Evolutionary conservation across 495 filamentous ascomycete species (phyloP), one percentile per base, ranked within the genome.

Genomic region (Annulohypoxylon stygium): DNA sequence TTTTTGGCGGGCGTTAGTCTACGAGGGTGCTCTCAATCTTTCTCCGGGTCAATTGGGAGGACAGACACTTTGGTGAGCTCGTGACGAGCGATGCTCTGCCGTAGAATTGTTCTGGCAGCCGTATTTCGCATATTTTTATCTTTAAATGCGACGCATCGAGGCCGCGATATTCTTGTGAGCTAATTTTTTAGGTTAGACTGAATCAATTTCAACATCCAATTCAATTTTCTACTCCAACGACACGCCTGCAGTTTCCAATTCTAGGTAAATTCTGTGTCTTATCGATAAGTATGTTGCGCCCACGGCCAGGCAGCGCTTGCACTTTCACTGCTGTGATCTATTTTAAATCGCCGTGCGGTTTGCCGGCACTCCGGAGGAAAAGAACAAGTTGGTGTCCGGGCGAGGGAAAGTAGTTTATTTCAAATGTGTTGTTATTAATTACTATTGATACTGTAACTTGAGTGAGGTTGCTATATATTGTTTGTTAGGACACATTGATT

Each of bases 21-120:
- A n/a, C 18, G 20, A 23, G 0, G 11, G 25, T 2, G 9, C 12
- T 45, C 18, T 50, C 12, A 5, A 5, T 14, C 34, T 12, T 50
- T 20, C 53, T 20, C 36, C 11, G 26, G 62, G 51, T 55, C 65
- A 72, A 76, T 78, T 76, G 74, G 55, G 23, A 25, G 58, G 43
- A 67, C 70, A 10, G 36, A 76, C 70, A 23, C 54, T 73, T 34
- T 69, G 10, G 54, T 43, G 10, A 61, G 41, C 62, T 66, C 63
- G 14, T 62, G 23, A 51, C 66, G 71, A 26, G 59, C 45, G 8
- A 66, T 36, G 36, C 62, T 50, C 20, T 64, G 61, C 11, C 69
- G 71, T 8, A 79, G 58, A 12, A 78, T n/a, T 25, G 60, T 37
- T 59, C 71, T 67, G 51, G 70, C 33, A 47, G 69, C 58, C 50